A percentile compares a stretch with the other conserved stretches of the same genome.
Conservation (phyloP, 2,329 filamentous ascomycete genomes). For the Cercospora sp. region DNA sequence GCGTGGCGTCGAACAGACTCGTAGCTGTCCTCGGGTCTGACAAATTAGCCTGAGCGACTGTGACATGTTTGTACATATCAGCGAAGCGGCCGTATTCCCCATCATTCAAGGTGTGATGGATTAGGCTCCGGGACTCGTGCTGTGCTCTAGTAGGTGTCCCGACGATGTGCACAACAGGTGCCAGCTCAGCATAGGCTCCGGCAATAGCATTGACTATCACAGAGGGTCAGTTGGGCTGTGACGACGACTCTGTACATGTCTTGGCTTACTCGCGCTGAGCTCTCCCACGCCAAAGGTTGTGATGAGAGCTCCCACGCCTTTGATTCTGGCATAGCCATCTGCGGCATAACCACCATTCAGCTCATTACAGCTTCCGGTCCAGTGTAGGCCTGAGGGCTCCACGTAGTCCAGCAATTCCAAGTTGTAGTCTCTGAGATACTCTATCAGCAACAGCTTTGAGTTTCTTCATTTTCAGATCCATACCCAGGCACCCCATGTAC, state of each 20-base stretch:
- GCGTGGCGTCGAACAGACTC: constrained; percentile 11
- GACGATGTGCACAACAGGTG: constrained; percentile 50
- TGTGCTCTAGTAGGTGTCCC: constrained; percentile 19
- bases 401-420: constrained; percentile 58
- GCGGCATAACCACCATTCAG: constrained; percentile 21
- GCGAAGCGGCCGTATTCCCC: constrained; percentile 21
- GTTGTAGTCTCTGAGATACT: constrained; percentile 44
- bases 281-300: constrained; percentile 63
- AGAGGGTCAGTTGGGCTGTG: neutral
- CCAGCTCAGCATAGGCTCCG: constrained; percentile 46
- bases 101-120: constrained; percentile 16
- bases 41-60: constrained; percentile 23
- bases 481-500: constrained; percentile 38
- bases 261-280: constrained; percentile 39
- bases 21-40: constrained; percentile 19
- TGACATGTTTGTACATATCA: constrained; percentile 23
- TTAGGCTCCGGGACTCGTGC: constrained; percentile 4
- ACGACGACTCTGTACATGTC: neutral
- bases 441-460: neutral
- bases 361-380: constrained; percentile 47
- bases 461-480: neutral
- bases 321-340: constrained; percentile 20
- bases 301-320: constrained; percentile 46
- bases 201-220: constrained; percentile 45
- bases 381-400: constrained; percentile 54